A percentile compares a stretch with the other conserved stretches of the same genome.
These are phyloP conservation scores for Penicillium sp. DNA, from an alignment of 2,329 filamentous ascomycete genomes.

Conservation along the genomic window DNA sequence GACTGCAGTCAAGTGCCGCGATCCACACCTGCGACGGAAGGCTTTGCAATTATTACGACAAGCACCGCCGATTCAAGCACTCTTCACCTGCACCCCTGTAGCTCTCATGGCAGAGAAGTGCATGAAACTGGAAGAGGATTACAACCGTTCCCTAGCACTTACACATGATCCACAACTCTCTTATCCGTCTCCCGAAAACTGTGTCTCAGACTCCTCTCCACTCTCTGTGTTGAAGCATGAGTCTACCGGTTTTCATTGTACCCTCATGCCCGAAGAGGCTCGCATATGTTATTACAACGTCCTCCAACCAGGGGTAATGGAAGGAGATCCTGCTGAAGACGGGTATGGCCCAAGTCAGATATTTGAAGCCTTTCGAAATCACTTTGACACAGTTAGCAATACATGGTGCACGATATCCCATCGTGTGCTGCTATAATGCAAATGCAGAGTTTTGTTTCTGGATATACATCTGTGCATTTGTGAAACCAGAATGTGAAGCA, in stretches of 20 bases:
- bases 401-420: not conserved
- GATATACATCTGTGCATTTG: too few relatives aligned
- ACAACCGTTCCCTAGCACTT: not conserved
- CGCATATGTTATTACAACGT: not conserved
- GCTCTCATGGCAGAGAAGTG: conserved; percentile 16
- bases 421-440: not conserved
- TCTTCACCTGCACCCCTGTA: conserved; percentile 22
- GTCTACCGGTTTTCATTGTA: not conserved
- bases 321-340: not conserved
- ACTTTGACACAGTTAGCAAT: not conserved
- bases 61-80: conserved; percentile 23
- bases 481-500: too few relatives aligned
- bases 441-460: too few relatives aligned
- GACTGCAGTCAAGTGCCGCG: conserved; percentile 25
- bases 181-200: too few relatives aligned
- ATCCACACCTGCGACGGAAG: conserved; percentile 16
- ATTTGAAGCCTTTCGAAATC: not conserved
- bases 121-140: conserved; percentile 20
- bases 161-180: too few relatives aligned
- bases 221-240: not conserved
- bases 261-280: not conserved
- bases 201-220: too few relatives aligned
- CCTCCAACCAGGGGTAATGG: not conserved
- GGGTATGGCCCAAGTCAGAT: not conserved
- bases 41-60: conserved; percentile 20